Evolutionary conservation across 2,329 filamentous ascomycete genomes (phyloP), one percentile per base, ranked within the genome.

Genomic region (Helotiales sp.): DNA sequence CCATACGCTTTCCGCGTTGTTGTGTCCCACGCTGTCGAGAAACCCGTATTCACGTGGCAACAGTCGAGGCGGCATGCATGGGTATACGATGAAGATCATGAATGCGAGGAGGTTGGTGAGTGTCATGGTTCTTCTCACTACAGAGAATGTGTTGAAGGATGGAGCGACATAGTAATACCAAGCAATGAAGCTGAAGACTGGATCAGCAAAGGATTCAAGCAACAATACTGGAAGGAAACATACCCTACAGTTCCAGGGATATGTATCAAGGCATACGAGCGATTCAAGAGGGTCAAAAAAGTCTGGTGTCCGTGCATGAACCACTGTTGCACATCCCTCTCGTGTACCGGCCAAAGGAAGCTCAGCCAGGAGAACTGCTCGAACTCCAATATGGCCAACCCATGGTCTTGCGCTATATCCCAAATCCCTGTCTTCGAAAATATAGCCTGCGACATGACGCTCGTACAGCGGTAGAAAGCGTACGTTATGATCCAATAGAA

Each of bases 161-260:
- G 84, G 83, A 3, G 87, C 86, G 49, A 84, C 82, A 75, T 86
- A 86, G 77, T 89, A 89, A 77, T 87, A 89, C 83, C 85, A 89
- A 50, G 84, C 86, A 61, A 89, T 85, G 75, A 89, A 89, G 64
- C 86, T 87, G 55, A 43, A 32, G 50, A 17, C 5, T 4, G 26
- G 55, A 64, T 73, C 43, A 73, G 74, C 62, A 66, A 40, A 43
- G 17, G 3, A n/a, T n/a, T 24, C 5, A 6, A 52, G 40, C 20
- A 58, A 17, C 15, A 47, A n/a, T 55, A 22, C 20, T 4, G 26
- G 17, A 0, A 54, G 17, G 45, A 10, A 50, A 71, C 80, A 71
- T 78, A 87, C 84, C 84, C 84, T 65, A 88, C 85, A 50, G 85
- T 87, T 20, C 85, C 86, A 2, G 86, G 86, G 63, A 88, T 88